These are phyloP conservation scores for Gossypium bickii DNA, from an alignment of 345 rosid genomes.

Conservation along the genomic window DNA sequence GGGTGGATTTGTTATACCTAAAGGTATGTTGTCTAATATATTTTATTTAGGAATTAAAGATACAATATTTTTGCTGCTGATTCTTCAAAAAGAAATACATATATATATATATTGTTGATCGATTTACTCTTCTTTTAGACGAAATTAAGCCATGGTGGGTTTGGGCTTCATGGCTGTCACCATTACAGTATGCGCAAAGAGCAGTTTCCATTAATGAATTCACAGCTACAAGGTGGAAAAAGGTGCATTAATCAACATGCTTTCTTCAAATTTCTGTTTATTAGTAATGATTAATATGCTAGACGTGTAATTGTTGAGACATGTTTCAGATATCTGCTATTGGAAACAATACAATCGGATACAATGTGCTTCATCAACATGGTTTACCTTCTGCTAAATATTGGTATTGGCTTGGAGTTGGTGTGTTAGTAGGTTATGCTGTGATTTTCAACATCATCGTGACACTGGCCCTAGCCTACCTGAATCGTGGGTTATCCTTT, in stretches of 20 bases:
- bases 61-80: not conserved
- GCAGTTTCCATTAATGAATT: slow-evolving; percentile 84
- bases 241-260: slow-evolving; percentile 34
- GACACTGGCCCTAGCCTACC: slow-evolving; percentile 66
- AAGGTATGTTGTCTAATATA: slow-evolving; percentile 38
- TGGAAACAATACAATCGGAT: slow-evolving; percentile 50
- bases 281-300: not conserved
- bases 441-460: slow-evolving; percentile 62
- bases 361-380: slow-evolving; percentile 49
- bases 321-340: slow-evolving; percentile 52
- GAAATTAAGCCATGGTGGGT: slow-evolving; percentile 78
- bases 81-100: not conserved
- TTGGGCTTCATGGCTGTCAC: slow-evolving; percentile 95
- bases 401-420: slow-evolving; percentile 93
- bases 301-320: slow-evolving; percentile 6
- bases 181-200: slow-evolving; percentile 72
- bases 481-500: slow-evolving; percentile 58
- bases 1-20: slow-evolving; percentile 89
- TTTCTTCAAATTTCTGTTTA: not conserved
- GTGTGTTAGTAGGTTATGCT: slow-evolving; percentile 52
- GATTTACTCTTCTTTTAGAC: slow-evolving; percentile 32
- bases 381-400: slow-evolving; percentile 43
- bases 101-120: not conserved
- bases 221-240: slow-evolving; percentile 68
- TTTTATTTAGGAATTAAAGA: not conserved